Conservation (phyloP, 441 rosid species). For the Adansonia grandidieri region DNA sequence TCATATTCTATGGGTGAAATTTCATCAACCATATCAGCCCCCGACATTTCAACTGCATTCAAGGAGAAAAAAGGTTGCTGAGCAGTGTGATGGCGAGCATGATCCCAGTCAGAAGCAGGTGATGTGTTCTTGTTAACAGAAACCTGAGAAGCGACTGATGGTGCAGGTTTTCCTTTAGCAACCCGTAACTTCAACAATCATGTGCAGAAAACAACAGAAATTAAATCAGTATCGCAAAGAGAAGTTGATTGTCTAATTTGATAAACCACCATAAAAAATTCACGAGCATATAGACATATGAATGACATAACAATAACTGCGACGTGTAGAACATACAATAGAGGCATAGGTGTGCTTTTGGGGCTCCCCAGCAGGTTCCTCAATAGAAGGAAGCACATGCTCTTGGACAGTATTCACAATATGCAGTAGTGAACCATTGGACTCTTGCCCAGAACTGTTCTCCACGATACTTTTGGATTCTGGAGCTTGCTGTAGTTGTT, state of each 20-base stretch:
- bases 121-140: slow-evolving; percentile 41
- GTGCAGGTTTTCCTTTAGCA: slow-evolving; percentile 55
- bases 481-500: slow-evolving; percentile 42
- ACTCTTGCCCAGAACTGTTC: slow-evolving; percentile 41
- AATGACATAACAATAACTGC: slow-evolving; percentile 24
- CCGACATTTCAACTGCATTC: slow-evolving; percentile 47
- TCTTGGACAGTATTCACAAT: slow-evolving; percentile 38
- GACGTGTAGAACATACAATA: slow-evolving; percentile 53
- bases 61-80: slow-evolving; percentile 39
- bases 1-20: slow-evolving; percentile 51
- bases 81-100: slow-evolving; percentile 36
- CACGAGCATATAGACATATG: neutral
- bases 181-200: slow-evolving; percentile 51
- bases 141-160: slow-evolving; percentile 40
- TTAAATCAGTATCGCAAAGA: slow-evolving; percentile 12
- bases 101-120: slow-evolving; percentile 51
- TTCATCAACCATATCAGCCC: slow-evolving; percentile 47
- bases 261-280: neutral
- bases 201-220: slow-evolving; percentile 1
- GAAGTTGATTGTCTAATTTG: slow-evolving; percentile 10
- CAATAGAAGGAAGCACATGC: slow-evolving; percentile 42
- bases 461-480: slow-evolving; percentile 44
- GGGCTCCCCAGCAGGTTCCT: slow-evolving; percentile 56
- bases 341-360: slow-evolving; percentile 78
- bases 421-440: slow-evolving; percentile 42